These are phyloP conservation scores for Grigorovia humatica DNA, from an alignment of 805 yeast species.

Conservation along the genomic window DNA sequence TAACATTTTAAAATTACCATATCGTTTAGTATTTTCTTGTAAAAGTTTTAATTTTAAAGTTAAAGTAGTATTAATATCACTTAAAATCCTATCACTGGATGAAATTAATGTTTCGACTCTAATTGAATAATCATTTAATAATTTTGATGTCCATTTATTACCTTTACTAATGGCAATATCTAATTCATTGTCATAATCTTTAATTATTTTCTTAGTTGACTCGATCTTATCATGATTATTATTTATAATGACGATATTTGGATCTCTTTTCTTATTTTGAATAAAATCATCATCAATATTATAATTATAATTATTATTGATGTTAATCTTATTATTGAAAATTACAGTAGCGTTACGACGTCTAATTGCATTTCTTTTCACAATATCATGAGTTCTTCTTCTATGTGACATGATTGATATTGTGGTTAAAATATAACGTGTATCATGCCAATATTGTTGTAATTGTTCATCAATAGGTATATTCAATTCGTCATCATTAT, in stretches of 20 bases:
- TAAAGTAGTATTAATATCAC: constrained; percentile 64
- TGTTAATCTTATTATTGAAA: constrained; percentile 7
- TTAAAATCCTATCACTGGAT: constrained; percentile 55
- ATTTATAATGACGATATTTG: neutral
- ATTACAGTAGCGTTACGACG: constrained; percentile 10
- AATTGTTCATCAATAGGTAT: constrained; percentile 15
- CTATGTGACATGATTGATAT: constrained; percentile 20
- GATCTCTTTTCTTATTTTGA: neutral
- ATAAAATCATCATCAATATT: neutral
- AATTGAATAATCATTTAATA: constrained; percentile 34
- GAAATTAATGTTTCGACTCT: constrained; percentile 52
- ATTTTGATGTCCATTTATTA: constrained; percentile 24
- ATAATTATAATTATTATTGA: neutral
- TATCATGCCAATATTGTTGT: constrained; percentile 19
- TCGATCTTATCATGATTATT: constrained; percentile 10
- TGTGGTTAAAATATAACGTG: constrained; percentile 18
- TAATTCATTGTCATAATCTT: constrained; percentile 18
- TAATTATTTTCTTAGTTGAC: constrained; percentile 12
- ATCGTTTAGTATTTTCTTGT: constrained; percentile 26
- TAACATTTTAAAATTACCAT: constrained; percentile 18
- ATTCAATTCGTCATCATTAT: constrained; percentile 3
- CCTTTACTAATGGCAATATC: constrained; percentile 22
- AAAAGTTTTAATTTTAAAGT: constrained; percentile 42
- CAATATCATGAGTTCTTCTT: constrained; percentile 17
- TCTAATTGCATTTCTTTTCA: constrained; percentile 13